A percentile compares a stretch with the other conserved stretches of the same genome.
These are phyloP conservation scores for Lactarius quietus DNA, from an alignment of 768 basidiomycete genomes.

Conservation along the genomic window DNA sequence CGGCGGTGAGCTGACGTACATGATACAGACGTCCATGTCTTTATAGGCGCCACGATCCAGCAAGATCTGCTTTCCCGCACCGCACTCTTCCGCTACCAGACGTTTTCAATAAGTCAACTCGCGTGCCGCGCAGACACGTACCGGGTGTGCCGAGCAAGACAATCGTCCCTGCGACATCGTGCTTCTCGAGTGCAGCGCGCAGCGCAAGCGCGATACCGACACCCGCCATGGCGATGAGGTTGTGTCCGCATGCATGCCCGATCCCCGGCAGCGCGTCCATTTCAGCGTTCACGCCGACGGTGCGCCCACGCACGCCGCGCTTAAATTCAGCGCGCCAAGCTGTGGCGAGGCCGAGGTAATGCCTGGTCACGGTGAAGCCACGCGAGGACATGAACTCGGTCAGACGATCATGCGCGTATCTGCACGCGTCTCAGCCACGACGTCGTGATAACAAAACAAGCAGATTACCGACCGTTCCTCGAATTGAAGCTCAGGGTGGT, in stretches of 20 bases:
- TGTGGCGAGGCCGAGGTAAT: conserved; percentile 67
- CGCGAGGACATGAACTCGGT: conserved; percentile 62
- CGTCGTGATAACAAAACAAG: neutral
- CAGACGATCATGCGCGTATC: conserved; percentile 68
- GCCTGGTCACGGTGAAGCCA: conserved; percentile 67
- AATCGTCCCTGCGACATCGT: conserved; percentile 61
- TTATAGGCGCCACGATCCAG: conserved; percentile 73
- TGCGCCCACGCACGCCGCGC: conserved; percentile 55
- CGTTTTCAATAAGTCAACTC: too few relatives aligned
- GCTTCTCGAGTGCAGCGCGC: conserved; percentile 60
- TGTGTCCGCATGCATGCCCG: conserved; percentile 75
- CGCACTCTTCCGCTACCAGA: conserved; percentile 65
- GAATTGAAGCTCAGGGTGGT: conserved; percentile 63
- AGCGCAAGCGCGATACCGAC: conserved; percentile 72
- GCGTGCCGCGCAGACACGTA: conserved; percentile 20
- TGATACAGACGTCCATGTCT: conserved; percentile 78
- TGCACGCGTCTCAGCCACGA: conserved; percentile 30
- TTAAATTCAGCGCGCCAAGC: conserved; percentile 76
- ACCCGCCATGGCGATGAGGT: conserved; percentile 76
- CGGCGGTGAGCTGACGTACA: conserved; percentile 40
- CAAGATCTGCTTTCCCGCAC: conserved; percentile 73
- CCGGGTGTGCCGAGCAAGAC: conserved; percentile 74
- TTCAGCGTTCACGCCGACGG: conserved; percentile 77
- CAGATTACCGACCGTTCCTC: conserved; percentile 50
- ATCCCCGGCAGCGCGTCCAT: conserved; percentile 60